phyloP scores from a whole-genome alignment of 306 rosid species.

The Psophocarpus tetragonolobus region DNA sequence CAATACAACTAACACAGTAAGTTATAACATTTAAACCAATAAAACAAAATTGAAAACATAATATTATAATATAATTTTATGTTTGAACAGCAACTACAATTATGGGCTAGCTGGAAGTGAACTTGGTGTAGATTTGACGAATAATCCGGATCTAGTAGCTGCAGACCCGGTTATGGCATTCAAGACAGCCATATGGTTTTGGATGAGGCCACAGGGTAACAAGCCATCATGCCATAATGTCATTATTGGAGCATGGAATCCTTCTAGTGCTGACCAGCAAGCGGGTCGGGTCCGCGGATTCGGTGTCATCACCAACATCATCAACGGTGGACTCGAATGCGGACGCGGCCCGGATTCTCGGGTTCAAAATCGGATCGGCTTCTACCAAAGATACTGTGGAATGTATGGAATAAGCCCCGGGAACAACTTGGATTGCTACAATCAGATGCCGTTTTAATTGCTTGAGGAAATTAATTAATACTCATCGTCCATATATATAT shows the following conservation, averaged over 20 bases:
- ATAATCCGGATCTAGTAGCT: conserved; percentile 56
- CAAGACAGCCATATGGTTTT: conserved; percentile 72
- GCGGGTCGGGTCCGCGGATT: conserved; percentile 41
- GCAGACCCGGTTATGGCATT: conserved; percentile 47
- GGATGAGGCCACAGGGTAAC: conserved; percentile 71
- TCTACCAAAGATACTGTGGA: conserved; percentile 35
- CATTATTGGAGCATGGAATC: conserved; percentile 50
- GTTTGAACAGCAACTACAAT: conserved; percentile 58
- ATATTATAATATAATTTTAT: too few species aligned
- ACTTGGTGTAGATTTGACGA: conserved; percentile 36
- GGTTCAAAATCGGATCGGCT: conserved; percentile 30
- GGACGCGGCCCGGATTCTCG: conserved; percentile 23
- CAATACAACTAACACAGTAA: conserved; percentile 50
- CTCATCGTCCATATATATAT: too few species aligned
- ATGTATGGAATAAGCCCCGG: conserved; percentile 33
- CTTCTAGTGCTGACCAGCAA: conserved; percentile 39
- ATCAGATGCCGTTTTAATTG: conserved; percentile 38
- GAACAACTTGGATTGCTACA: conserved; percentile 43
- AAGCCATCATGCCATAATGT: conserved; percentile 75
- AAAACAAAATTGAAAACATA: too few species aligned
- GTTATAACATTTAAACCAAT: too few species aligned
- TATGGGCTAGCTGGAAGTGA: conserved; percentile 55
- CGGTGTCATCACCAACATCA: conserved; percentile 45
- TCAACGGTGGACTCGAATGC: conserved; percentile 37
- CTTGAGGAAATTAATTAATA: too few species aligned